A percentile compares a stretch with the other conserved stretches of the same genome.
Conservation (phyloP, 2,329 filamentous ascomycete species). For the Hypoxylon sp. region DNA sequence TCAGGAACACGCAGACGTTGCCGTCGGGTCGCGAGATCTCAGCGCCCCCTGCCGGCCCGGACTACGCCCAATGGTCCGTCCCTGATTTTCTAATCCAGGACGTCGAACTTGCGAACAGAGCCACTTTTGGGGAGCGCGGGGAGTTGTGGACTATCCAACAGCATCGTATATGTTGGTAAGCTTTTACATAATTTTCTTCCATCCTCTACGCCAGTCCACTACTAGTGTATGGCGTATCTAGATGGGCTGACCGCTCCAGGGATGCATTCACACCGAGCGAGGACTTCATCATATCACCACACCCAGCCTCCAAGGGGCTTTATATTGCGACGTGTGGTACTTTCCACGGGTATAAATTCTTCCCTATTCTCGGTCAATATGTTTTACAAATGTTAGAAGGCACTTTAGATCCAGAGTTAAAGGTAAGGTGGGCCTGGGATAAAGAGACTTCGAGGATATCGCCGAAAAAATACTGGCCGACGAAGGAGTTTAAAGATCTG, state of each 20-base stretch:
- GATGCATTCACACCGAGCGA: slow-evolving; percentile 74
- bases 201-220: not conserved
- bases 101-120: slow-evolving; percentile 68
- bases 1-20: slow-evolving; percentile 68
- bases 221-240: not conserved
- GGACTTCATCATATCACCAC: slow-evolving; percentile 75
- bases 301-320: slow-evolving; percentile 66
- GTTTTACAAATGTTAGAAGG: slow-evolving; percentile 69
- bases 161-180: slow-evolving; percentile 77
- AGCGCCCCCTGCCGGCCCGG: slow-evolving; percentile 67
- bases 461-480: slow-evolving; percentile 70
- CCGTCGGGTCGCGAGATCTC: slow-evolving; percentile 69
- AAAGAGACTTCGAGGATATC: slow-evolving; percentile 68
- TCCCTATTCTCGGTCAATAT: slow-evolving; percentile 75
- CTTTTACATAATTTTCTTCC: slow-evolving; percentile 21
- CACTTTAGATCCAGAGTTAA: slow-evolving; percentile 60
- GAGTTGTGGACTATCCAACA: slow-evolving; percentile 72
- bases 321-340: slow-evolving; percentile 76
- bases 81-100: slow-evolving; percentile 69
- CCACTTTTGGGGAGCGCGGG: slow-evolving; percentile 72
- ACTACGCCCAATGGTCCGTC: slow-evolving; percentile 76
- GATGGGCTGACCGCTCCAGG: slow-evolving; percentile 59
- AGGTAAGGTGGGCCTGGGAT: slow-evolving; percentile 71
- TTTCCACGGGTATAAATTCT: slow-evolving; percentile 78
- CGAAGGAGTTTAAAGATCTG: slow-evolving; percentile 68